A percentile compares a stretch with the other conserved stretches of the same genome.
Evolutionary conservation across 257 asterid species (phyloP).

Genomic region (Avicennia marina): DNA sequence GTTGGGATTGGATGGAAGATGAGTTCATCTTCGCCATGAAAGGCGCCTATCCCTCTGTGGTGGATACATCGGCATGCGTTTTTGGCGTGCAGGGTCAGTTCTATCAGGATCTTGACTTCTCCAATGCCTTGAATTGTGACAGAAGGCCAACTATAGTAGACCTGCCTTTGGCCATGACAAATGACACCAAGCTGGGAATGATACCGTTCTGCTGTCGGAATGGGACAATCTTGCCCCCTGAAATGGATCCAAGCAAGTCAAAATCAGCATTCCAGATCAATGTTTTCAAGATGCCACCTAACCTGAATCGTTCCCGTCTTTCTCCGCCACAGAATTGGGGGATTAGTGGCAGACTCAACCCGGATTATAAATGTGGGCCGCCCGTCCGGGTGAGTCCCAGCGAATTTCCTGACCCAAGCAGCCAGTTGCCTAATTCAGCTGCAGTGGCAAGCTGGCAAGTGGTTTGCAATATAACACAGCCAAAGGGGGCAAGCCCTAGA

Average conservation of each 20-base stretch:
- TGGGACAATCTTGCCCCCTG: slow-evolving; percentile 88
- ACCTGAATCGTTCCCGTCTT: slow-evolving; percentile 73
- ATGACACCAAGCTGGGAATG: slow-evolving; percentile 68
- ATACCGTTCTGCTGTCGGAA: slow-evolving; percentile 81
- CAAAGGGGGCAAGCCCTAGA: slow-evolving; percentile 55
- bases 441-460: slow-evolving; percentile 94
- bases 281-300: slow-evolving; percentile 89
- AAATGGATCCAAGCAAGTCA: slow-evolving; percentile 84
- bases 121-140: slow-evolving; percentile 66
- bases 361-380: slow-evolving; percentile 80
- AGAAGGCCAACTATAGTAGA: slow-evolving; percentile 76
- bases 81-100: slow-evolving; percentile 72
- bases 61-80: slow-evolving; percentile 65
- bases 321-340: slow-evolving; percentile 83
- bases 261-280: slow-evolving; percentile 75
- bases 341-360: slow-evolving; percentile 70
- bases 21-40: slow-evolving; percentile 77
- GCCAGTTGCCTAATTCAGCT: slow-evolving; percentile 33
- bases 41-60: slow-evolving; percentile 79
- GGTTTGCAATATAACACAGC: slow-evolving; percentile 79
- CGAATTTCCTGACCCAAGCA: slow-evolving; percentile 66
- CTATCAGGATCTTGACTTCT: slow-evolving; percentile 58
- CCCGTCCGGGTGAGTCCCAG: slow-evolving; percentile 79
- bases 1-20: slow-evolving; percentile 99
- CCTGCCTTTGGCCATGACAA: slow-evolving; percentile 69